These are phyloP conservation scores for Cercis canadensis DNA, from an alignment of 306 rosid species.

Conservation along the genomic window DNA sequence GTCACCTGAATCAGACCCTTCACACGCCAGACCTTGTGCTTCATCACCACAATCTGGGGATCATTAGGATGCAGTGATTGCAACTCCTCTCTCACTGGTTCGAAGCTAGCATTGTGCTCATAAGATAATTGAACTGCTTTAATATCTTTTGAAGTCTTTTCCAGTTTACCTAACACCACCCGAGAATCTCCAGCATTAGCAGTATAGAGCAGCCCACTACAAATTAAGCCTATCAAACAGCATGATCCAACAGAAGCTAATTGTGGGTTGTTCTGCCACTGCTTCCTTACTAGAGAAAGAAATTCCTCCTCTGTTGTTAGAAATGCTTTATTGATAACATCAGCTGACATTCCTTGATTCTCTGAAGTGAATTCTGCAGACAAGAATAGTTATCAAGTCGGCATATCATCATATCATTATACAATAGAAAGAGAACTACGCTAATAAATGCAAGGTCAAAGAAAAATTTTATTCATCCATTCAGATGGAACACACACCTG, in stretches of 20 bases:
- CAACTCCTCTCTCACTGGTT: constrained; percentile 89
- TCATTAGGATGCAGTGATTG: constrained; percentile 83
- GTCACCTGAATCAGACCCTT: constrained; percentile 97
- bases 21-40: constrained; percentile 98
- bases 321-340: constrained; percentile 82
- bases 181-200: constrained; percentile 99
- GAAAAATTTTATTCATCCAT: too few relatives aligned
- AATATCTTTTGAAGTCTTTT: constrained; percentile 53
- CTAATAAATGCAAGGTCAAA: too few relatives aligned
- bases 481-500: too few relatives aligned
- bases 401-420: too few relatives aligned
- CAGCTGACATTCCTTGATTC: constrained; percentile 78
- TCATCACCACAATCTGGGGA: constrained; percentile 88
- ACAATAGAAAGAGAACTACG: too few relatives aligned
- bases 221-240: constrained; percentile 82
- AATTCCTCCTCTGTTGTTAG: constrained; percentile 91
- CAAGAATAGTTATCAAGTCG: constrained; percentile 33
- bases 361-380: constrained; percentile 80
- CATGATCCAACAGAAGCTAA: constrained; percentile 98
- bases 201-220: constrained; percentile 76
- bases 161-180: constrained; percentile 81
- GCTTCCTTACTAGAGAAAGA: constrained; percentile 72
- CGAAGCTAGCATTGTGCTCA: constrained; percentile 91
- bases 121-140: constrained; percentile 85
- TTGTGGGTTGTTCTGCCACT: constrained; percentile 76